Base-by-base conservation (phyloP, 2,329 filamentous ascomycete genomes). In the Aspergillus intermedius region DNA sequence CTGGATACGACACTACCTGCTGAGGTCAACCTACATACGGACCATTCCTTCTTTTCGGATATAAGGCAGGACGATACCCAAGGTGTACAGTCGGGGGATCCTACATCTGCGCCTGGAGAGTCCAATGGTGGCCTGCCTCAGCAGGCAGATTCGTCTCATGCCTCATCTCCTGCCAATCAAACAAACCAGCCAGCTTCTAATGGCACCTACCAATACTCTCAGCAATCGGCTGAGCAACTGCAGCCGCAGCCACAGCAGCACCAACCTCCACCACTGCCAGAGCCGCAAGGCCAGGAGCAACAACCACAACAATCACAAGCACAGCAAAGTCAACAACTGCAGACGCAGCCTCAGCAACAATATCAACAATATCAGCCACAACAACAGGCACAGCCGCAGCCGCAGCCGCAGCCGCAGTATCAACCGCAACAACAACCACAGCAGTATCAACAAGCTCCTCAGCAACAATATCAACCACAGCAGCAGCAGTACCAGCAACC, bases 101-200 rank as follows among this genome's bases (percentile, higher is more conserved):
- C 49, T 23, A 47, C 41, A 39, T 42, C 50, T 43, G 44, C 45
- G 30, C 25, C 52, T 21, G 46, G 53, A 32, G 51, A 53, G 10
- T 48, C 51, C 21, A 55, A 57, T 10, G 52, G 58, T 48, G 57
- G 60, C 12, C 46, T 52, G 37, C 45, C 30, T 13, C 57, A 58
- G 22, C 62, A 62, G 13, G 44, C 52, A 4, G 54, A 52, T n/a
- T 53, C 25, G 10, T 28, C 56, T 28, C 69, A 67, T 63, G 69
- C 57, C 54, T 69, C 62, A 56, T 72, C 61, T 51, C 64, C 73
- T 54, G 67, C 70, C 28, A 74, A 74, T 54, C 72, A 74, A 13
- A 5, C 25, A 28, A 28, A 28, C 10, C 25, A 28, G 25, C 25
- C 71, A 48, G 63, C 69, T 15, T 70, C 72, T 45, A 76, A 74